These are phyloP conservation scores for Aristolochia californica DNA, from an alignment of 164 flowering plant genomes.

Conservation along the genomic window DNA sequence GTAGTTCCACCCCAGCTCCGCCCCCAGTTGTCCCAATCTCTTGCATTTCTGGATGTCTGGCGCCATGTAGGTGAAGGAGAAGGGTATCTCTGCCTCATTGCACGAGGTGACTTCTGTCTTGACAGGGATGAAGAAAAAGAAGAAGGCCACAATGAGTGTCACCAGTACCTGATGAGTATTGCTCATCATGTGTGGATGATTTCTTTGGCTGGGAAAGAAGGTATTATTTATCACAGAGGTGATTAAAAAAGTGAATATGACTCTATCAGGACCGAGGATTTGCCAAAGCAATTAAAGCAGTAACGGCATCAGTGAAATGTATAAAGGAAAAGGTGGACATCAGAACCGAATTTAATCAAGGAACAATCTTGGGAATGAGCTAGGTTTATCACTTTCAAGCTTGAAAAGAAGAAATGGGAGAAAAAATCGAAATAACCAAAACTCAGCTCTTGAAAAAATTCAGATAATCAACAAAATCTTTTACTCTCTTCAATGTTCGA, in stretches of 20 bases:
- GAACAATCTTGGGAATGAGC: neutral
- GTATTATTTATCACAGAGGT: neutral
- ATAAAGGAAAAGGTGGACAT: neutral
- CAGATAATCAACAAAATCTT: no score
- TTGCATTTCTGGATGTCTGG: conserved; percentile 15
- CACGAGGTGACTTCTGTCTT: neutral
- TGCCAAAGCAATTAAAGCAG: neutral
- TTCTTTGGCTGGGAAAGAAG: neutral
- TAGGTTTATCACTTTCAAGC: neutral
- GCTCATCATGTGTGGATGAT: neutral
- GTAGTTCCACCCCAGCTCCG: conserved; percentile 28
- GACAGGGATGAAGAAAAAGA: neutral
- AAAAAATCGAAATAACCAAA: no score
- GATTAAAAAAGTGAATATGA: neutral
- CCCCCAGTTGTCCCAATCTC: conserved; percentile 22
- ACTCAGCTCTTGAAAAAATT: no score
- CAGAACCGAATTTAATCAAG: neutral
- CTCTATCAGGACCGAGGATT: neutral
- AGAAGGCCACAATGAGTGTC: neutral
- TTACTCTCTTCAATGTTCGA: no score
- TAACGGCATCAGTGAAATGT: no score
- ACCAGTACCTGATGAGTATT: neutral
- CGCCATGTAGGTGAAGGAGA: neutral
- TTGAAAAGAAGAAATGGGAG: neutral
- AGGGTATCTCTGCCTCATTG: neutral